Conservation (phyloP, 495 filamentous ascomycete species). For the Hypomontagnella submonticulosa region DNA sequence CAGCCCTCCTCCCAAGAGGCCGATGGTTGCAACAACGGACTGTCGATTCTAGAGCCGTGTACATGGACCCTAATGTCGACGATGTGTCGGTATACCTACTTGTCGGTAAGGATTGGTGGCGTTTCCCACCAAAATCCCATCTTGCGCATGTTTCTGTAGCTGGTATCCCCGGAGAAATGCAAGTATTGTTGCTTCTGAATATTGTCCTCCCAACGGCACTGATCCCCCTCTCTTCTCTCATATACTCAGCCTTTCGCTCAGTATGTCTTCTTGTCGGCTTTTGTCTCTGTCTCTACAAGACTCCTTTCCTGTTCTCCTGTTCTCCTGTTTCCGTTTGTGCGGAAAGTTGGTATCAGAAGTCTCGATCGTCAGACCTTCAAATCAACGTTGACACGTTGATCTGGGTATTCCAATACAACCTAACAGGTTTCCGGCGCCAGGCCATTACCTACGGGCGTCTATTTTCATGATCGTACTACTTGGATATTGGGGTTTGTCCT, state of each 20-base stretch:
- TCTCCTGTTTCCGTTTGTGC: constrained; percentile 16
- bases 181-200: constrained; percentile 26
- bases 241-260: constrained; percentile 37
- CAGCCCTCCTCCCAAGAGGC: constrained; percentile 35
- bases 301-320: constrained; percentile 4
- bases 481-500: constrained; percentile 45
- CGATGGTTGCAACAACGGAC: constrained; percentile 22
- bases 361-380: constrained; percentile 27
- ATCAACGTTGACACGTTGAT: constrained; percentile 40
- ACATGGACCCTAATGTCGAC: constrained; percentile 22
- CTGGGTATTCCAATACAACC: constrained; percentile 40
- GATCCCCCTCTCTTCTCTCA: constrained; percentile 28
- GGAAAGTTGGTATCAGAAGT: constrained; percentile 25
- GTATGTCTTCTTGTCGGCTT: constrained; percentile 19
- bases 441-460: constrained; percentile 46
- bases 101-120: constrained; percentile 17
- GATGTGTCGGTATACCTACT: constrained; percentile 26
- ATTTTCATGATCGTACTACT: constrained; percentile 46
- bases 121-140: constrained; percentile 17
- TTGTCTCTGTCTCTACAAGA: constrained; percentile 15
- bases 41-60: constrained; percentile 22
- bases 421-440: constrained; percentile 40
- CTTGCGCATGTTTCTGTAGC: constrained; percentile 10
- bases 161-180: constrained; percentile 27
- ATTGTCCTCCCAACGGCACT: constrained; percentile 21